Evolutionary conservation across 106 monocot species (phyloP).

Genomic region (Acanthochlamys bracteata): DNA sequence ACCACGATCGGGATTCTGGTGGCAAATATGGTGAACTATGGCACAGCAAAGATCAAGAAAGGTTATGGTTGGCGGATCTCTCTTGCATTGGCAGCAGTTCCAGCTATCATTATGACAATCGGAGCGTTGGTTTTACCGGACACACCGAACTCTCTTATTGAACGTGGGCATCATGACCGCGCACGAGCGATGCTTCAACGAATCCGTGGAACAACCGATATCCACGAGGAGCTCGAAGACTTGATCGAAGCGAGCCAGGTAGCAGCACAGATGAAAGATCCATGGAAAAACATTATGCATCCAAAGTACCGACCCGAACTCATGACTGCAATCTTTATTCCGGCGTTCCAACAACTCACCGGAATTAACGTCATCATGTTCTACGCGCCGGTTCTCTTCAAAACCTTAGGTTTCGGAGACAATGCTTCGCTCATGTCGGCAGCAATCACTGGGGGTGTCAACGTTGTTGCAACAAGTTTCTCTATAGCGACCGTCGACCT

Average conservation of each 20-base stretch:
- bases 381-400: conserved; percentile 37
- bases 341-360: conserved; percentile 29
- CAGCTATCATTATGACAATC: conserved; percentile 18
- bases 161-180: conserved; percentile 4
- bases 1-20: conserved; percentile 14
- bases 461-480: conserved; percentile 10
- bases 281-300: conserved; percentile 15
- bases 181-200: conserved; percentile 6
- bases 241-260: conserved; percentile 10
- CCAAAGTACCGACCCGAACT: conserved; percentile 12
- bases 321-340: conserved; percentile 8
- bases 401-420: conserved; percentile 28
- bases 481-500: conserved; percentile 11
- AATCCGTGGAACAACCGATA: conserved; percentile 1
- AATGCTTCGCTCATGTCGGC: conserved; percentile 29
- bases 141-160: conserved; percentile 29
- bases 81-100: conserved; percentile 19
- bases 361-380: conserved; percentile 41
- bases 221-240: conserved; percentile 17
- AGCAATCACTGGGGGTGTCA: conserved; percentile 23
- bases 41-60: conserved; percentile 7
- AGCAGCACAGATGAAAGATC: neutral
- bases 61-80: conserved; percentile 19
- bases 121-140: conserved; percentile 21
- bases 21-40: conserved; percentile 24